phyloP scores from a whole-genome alignment of 2,329 filamentous ascomycete species.

The Talaromyces piceae region DNA sequence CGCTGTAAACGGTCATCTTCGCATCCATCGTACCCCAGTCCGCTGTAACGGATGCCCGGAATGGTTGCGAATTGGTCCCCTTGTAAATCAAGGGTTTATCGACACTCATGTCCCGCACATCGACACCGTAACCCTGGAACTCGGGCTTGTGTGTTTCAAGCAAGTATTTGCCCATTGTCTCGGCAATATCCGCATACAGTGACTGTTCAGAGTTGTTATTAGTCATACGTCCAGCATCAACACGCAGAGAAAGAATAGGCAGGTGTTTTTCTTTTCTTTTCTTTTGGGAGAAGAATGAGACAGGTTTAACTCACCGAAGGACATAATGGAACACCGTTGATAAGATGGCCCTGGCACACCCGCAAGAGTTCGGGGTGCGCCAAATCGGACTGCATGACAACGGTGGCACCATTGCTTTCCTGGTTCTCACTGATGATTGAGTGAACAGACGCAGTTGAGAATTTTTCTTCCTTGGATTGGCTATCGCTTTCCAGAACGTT shows the following conservation, averaged over 20 bases:
- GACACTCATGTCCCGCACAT: slow-evolving; percentile 27
- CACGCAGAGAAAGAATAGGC: background rate
- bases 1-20: slow-evolving; percentile 26
- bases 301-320: background rate
- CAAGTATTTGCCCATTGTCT: slow-evolving; percentile 13
- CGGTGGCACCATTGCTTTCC: background rate
- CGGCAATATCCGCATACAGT: slow-evolving; percentile 17
- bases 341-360: background rate
- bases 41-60: slow-evolving; percentile 27
- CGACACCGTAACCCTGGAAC: slow-evolving; percentile 16
- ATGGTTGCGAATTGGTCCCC: slow-evolving; percentile 24
- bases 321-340: background rate
- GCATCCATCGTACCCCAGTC: slow-evolving; percentile 27
- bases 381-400: background rate
- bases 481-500: background rate
- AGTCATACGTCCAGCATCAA: background rate
- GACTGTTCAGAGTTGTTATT: slow-evolving; percentile 4
- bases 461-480: background rate
- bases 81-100: slow-evolving; percentile 50
- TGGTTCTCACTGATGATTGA: background rate
- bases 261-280: no score
- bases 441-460: background rate
- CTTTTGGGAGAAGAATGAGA: background rate
- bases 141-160: background rate
- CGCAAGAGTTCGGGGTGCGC: background rate